Conservation (phyloP, 495 filamentous ascomycete species). For the Aspergillus egyptiacus region DNA sequence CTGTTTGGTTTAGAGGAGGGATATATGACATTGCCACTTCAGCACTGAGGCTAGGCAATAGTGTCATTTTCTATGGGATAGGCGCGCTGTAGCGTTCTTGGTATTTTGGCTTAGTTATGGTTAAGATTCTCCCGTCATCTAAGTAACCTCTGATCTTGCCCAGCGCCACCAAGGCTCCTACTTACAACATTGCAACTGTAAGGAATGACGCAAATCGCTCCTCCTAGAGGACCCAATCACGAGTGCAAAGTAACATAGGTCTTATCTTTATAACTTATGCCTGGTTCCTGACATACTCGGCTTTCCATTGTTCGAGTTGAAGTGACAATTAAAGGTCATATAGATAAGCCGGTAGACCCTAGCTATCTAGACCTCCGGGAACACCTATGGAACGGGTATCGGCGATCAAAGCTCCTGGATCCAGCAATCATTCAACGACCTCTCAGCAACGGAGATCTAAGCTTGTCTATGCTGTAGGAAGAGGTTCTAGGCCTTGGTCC, state of each 20-base stretch:
- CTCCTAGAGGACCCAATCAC: too few species aligned
- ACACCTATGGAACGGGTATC: conserved; percentile 7
- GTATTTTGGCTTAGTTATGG: not conserved
- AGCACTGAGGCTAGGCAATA: conserved; percentile 5
- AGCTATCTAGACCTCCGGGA: too few species aligned
- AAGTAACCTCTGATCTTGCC: not conserved
- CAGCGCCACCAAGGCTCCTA: not conserved
- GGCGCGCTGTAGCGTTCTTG: not conserved
- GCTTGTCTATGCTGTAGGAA: not conserved
- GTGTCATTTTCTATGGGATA: too few species aligned
- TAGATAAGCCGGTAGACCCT: too few species aligned
- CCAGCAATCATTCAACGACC: conserved; percentile 6
- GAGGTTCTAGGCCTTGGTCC: conserved; percentile 30
- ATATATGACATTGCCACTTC: conserved; percentile 3
- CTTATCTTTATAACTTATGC: too few species aligned
- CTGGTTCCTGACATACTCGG: too few species aligned
- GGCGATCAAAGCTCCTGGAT: conserved; percentile 5
- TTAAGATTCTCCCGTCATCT: not conserved
- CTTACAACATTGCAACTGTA: too few species aligned
- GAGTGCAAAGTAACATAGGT: too few species aligned
- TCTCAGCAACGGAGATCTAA: not conserved
- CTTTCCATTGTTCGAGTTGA: too few species aligned
- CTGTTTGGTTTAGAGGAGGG: conserved; percentile 1
- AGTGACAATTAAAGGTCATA: too few species aligned
- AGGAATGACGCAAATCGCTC: too few species aligned